These are phyloP conservation scores for Diaporthe eres DNA, from an alignment of 2,329 filamentous ascomycete genomes.

Conservation along the genomic window DNA sequence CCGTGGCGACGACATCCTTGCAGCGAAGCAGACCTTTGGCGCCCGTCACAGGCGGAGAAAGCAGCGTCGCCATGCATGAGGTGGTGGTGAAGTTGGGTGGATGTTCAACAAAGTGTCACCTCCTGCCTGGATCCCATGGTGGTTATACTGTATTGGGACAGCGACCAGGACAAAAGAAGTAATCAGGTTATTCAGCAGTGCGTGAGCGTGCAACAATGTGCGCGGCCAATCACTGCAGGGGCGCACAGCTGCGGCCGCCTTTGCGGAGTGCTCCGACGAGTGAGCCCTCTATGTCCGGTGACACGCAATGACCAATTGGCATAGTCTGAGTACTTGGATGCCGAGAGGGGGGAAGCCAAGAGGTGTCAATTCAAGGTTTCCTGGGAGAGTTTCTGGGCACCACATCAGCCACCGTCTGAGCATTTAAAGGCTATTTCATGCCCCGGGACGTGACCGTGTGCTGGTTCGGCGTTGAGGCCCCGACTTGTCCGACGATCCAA, in stretches of 20 bases:
- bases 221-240: constrained; percentile 27
- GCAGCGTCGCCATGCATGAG: constrained; percentile 17
- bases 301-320: not conserved
- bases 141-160: constrained; percentile 33
- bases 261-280: not conserved
- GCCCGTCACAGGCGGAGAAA: constrained; percentile 15
- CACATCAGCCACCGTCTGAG: not conserved
- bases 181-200: constrained; percentile 38
- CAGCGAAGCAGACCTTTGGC: constrained; percentile 13
- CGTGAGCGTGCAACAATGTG: constrained; percentile 30
- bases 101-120: constrained; percentile 31
- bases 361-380: too few species aligned
- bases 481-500: not conserved
- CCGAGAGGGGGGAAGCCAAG: not conserved
- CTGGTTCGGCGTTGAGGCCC: not conserved
- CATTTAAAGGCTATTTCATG: not conserved
- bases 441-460: not conserved
- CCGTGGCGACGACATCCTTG: constrained; percentile 35
- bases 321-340: not conserved
- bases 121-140: constrained; percentile 10
- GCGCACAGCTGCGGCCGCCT: constrained; percentile 31
- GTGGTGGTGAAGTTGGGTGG: constrained; percentile 27
- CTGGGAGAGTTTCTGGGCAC: not conserved
- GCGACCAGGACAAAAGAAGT: constrained; percentile 35
- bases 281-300: constrained; percentile 16